A percentile compares a stretch with the other conserved stretches of the same genome.
phyloP scores from a whole-genome alignment of 805 yeast species.

The Millerozyma acaciae region DNA sequence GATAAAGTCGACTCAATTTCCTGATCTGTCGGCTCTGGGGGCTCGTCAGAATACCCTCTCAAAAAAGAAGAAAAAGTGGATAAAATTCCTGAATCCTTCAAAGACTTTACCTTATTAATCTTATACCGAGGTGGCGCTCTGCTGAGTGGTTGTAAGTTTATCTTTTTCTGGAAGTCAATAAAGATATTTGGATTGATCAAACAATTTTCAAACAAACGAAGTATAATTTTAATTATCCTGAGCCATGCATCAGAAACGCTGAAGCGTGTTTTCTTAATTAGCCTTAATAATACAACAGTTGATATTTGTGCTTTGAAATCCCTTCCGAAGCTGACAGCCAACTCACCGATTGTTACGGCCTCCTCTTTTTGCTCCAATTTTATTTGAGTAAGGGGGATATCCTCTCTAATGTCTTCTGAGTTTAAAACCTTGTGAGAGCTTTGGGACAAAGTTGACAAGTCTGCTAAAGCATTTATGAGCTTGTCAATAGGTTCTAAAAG shows the following conservation, averaged over 20 bases:
- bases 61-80: slow-evolving; percentile 90
- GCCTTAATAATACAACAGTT: slow-evolving; percentile 77
- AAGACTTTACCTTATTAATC: slow-evolving; percentile 58
- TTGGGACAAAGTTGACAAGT: slow-evolving; percentile 62
- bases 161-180: slow-evolving; percentile 56
- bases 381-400: slow-evolving; percentile 44
- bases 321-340: slow-evolving; percentile 79
- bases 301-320: slow-evolving; percentile 92
- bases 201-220: slow-evolving; percentile 68
- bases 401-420: slow-evolving; percentile 32
- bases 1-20: slow-evolving; percentile 84
- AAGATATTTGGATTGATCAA: slow-evolving; percentile 61
- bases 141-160: slow-evolving; percentile 51
- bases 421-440: slow-evolving; percentile 20
- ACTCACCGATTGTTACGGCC: slow-evolving; percentile 71
- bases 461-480: slow-evolving; percentile 62
- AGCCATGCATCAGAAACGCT: slow-evolving; percentile 58
- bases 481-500: slow-evolving; percentile 57
- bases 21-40: slow-evolving; percentile 89
- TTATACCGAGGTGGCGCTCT: slow-evolving; percentile 64
- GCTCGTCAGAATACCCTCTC: slow-evolving; percentile 81
- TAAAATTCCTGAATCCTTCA: slow-evolving; percentile 73
- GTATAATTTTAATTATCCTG: slow-evolving; percentile 52
- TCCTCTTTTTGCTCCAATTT: slow-evolving; percentile 51
- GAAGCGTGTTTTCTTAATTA: slow-evolving; percentile 56